phyloP scores from a whole-genome alignment of 306 rosid species.

The Crotalaria pallida region DNA sequence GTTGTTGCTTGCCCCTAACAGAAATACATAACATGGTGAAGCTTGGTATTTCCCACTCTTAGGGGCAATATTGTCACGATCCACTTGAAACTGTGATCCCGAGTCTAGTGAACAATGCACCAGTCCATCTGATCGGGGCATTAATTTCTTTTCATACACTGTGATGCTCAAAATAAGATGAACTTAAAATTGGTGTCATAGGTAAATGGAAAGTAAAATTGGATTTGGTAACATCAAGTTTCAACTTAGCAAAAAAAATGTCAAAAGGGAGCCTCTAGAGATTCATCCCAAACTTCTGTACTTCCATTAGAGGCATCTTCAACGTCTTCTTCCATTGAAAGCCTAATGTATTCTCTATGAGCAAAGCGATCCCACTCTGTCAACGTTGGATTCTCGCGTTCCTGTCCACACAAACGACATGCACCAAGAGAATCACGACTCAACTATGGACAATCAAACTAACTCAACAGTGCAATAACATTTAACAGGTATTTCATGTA shows the following conservation, averaged over 20 bases:
- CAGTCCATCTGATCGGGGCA: conserved; percentile 31
- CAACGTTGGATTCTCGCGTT: conserved; percentile 98
- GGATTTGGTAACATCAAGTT: neutral
- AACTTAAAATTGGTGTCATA: neutral
- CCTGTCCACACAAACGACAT: conserved; percentile 54
- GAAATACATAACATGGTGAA: conserved; percentile 25
- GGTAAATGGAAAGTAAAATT: conserved; percentile 5
- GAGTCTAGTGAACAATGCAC: conserved; percentile 37
- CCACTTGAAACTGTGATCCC: conserved; percentile 34
- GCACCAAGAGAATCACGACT: conserved; percentile 26
- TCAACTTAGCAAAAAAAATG: conserved; percentile 43
- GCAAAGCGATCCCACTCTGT: conserved; percentile 99
- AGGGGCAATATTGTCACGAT: conserved; percentile 16
- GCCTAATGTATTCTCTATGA: conserved; percentile 97
- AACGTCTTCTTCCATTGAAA: conserved; percentile 99
- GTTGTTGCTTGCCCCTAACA: conserved; percentile 34
- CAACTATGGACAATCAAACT: conserved; percentile 13
- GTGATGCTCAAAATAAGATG: conserved; percentile 9
- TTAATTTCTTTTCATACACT: conserved; percentile 38
- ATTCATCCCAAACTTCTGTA: conserved; percentile 99
- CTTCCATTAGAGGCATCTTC: conserved; percentile 99
- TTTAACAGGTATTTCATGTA: conserved; percentile 23
- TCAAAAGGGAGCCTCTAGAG: conserved; percentile 95
- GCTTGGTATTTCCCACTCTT: conserved; percentile 23
- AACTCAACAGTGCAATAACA: neutral